Conservation (phyloP, 768 basidiomycete species). For the Pulveroboletus sp. region DNA sequence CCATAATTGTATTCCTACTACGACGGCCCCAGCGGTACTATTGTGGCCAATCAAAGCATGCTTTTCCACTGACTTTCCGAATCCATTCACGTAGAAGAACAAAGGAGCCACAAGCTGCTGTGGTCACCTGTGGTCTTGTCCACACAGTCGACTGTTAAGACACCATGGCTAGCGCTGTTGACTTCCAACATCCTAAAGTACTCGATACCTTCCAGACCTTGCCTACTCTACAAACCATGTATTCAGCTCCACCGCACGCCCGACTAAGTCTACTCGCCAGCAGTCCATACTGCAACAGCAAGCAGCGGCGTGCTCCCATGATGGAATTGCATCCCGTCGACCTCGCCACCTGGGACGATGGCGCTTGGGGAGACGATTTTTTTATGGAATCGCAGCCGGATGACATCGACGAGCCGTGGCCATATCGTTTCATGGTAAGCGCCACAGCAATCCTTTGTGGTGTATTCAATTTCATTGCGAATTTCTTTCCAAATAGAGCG, state of each 20-base stretch:
- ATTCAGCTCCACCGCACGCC: not conserved
- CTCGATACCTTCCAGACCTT: not conserved
- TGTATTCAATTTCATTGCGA: not conserved
- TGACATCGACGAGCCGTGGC: conserved; percentile 49
- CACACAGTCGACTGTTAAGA: conserved; percentile 10
- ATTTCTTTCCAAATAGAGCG: conserved; percentile 30
- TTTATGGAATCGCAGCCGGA: conserved; percentile 31
- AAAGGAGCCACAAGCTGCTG: conserved; percentile 20
- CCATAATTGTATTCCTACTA: too few species aligned
- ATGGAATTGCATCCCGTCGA: conserved; percentile 20
- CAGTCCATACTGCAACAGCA: not conserved
- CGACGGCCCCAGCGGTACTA: too few species aligned
- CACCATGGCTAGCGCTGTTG: not conserved
- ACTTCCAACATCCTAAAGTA: not conserved
- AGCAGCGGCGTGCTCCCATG: not conserved
- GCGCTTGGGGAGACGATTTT: conserved; percentile 12
- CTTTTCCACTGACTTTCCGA: conserved; percentile 6
- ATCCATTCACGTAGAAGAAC: conserved; percentile 13
- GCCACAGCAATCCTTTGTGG: not conserved
- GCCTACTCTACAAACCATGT: not conserved
- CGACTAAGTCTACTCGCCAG: conserved; percentile 3
- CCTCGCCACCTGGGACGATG: conserved; percentile 27
- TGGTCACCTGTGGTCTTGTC: conserved; percentile 13
- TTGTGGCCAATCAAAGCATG: conserved; percentile 16
- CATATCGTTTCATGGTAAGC: conserved; percentile 47